Conservation (phyloP, 2,329 filamentous ascomycete genomes). For the Diplodia seriata region DNA sequence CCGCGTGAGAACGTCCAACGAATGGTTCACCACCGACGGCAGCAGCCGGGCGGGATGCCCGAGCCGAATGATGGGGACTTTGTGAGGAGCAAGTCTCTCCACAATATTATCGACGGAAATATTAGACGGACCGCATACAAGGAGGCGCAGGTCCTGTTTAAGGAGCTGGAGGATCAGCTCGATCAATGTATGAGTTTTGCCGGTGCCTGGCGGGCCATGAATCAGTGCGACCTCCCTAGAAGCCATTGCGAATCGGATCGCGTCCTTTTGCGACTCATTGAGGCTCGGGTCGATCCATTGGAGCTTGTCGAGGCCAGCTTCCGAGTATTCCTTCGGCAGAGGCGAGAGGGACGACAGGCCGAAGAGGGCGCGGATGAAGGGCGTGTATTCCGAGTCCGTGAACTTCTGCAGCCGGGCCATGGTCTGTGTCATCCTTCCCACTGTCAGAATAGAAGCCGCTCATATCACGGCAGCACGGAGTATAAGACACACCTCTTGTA, state of each 20-base stretch:
- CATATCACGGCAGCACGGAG: neutral
- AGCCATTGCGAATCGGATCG: conserved; percentile 80
- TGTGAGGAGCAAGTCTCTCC: conserved; percentile 83
- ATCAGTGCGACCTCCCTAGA: conserved; percentile 85
- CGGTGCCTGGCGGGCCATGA: conserved; percentile 93
- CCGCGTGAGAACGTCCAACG: conserved; percentile 86
- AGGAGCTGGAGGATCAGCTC: conserved; percentile 93
- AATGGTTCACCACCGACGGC: conserved; percentile 86
- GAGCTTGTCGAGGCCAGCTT: conserved; percentile 52
- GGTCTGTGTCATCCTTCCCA: conserved; percentile 65
- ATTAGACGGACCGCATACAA: conserved; percentile 97
- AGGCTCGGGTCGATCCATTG: conserved; percentile 63
- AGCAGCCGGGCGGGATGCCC: conserved; percentile 92
- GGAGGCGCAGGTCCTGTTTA: conserved; percentile 72
- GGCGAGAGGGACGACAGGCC: conserved; percentile 63
- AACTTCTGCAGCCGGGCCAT: conserved; percentile 66
- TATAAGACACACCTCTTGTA: conserved; percentile 60
- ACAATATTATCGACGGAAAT: conserved; percentile 99
- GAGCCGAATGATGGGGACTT: conserved; percentile 84
- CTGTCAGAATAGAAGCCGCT: conserved; percentile 29
- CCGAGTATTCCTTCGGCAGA: conserved; percentile 54
- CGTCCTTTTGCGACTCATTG: conserved; percentile 69
- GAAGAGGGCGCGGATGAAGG: conserved; percentile 67
- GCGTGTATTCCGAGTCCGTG: conserved; percentile 61
- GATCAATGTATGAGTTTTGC: conserved; percentile 95